A percentile compares a stretch with the other conserved stretches of the same genome.
Conservation (phyloP, 345 rosid species). For the Salix dunnii region DNA sequence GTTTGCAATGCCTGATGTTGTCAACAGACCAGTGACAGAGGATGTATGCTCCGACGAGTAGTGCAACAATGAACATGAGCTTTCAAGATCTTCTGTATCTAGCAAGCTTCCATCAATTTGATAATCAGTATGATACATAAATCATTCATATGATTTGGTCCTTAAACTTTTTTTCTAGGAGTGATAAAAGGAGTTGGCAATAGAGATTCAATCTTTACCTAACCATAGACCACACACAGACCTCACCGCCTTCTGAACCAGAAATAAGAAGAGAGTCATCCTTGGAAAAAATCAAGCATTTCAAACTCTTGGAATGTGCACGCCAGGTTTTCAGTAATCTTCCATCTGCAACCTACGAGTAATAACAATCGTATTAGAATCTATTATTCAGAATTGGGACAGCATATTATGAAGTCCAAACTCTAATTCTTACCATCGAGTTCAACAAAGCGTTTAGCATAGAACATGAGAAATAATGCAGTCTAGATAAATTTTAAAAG, state of each 20-base stretch:
- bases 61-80: conserved; percentile 29
- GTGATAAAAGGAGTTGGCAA: neutral
- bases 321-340: conserved; percentile 45
- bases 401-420: neutral
- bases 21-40: conserved; percentile 41
- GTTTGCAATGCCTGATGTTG: conserved; percentile 21
- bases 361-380: conserved; percentile 9
- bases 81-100: conserved; percentile 32
- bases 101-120: conserved; percentile 28
- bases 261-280: conserved; percentile 47
- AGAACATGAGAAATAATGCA: too few relatives aligned
- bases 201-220: conserved; percentile 30
- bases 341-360: conserved; percentile 41
- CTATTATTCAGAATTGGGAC: neutral
- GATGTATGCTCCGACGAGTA: conserved; percentile 38
- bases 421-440: neutral
- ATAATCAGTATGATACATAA: conserved; percentile 11
- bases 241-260: conserved; percentile 48
- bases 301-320: conserved; percentile 41
- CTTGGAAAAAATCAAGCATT: conserved; percentile 41
- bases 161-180: neutral
- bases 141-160: conserved; percentile 1
- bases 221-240: conserved; percentile 44
- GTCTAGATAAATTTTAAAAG: too few relatives aligned
- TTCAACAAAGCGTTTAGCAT: neutral